Evolutionary conservation across 768 basidiomycete species (phyloP).

Genomic region (Pisolithus albus): DNA sequence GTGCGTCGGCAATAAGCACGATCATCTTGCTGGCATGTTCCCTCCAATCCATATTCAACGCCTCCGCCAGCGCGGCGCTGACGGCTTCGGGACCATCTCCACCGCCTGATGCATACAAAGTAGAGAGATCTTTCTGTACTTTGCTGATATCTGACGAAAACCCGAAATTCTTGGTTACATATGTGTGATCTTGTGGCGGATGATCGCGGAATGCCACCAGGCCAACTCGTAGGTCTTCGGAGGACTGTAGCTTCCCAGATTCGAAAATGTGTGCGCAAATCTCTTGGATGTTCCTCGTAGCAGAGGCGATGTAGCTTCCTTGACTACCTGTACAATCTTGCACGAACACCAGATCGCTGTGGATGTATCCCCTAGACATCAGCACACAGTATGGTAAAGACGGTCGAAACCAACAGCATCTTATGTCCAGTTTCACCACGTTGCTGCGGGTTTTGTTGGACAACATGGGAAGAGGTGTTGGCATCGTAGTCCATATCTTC

Average conservation of each 20-base stretch:
- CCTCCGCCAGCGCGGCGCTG: constrained; percentile 86
- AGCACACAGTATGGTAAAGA: constrained; percentile 6
- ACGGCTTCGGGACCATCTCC: constrained; percentile 97
- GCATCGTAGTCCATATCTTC: constrained; percentile 70
- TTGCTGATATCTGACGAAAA: constrained; percentile 89
- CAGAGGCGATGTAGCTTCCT: constrained; percentile 85
- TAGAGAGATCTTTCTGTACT: constrained; percentile 78
- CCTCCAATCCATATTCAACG: constrained; percentile 88
- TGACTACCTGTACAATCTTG: constrained; percentile 95
- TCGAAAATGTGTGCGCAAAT: constrained; percentile 94
- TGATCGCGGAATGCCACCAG: constrained; percentile 95
- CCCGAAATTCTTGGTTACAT: constrained; percentile 87
- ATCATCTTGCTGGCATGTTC: constrained; percentile 87
- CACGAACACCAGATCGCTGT: constrained; percentile 88
- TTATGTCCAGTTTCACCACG: constrained; percentile 44
- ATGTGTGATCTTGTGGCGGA: constrained; percentile 95
- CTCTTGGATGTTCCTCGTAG: constrained; percentile 92
- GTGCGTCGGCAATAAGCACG: constrained; percentile 94
- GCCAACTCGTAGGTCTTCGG: constrained; percentile 86
- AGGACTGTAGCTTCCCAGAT: constrained; percentile 81
- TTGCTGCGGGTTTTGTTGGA: constrained; percentile 31
- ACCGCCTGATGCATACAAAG: constrained; percentile 82
- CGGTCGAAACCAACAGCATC: constrained; percentile 55
- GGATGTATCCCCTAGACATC: constrained; percentile 12
- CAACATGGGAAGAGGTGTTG: constrained; percentile 25